A percentile compares a stretch with the other conserved stretches of the same genome.
These are phyloP conservation scores for Microcyclospora tardicrescens DNA, from an alignment of 2,329 filamentous ascomycete species.

Conservation along the genomic window DNA sequence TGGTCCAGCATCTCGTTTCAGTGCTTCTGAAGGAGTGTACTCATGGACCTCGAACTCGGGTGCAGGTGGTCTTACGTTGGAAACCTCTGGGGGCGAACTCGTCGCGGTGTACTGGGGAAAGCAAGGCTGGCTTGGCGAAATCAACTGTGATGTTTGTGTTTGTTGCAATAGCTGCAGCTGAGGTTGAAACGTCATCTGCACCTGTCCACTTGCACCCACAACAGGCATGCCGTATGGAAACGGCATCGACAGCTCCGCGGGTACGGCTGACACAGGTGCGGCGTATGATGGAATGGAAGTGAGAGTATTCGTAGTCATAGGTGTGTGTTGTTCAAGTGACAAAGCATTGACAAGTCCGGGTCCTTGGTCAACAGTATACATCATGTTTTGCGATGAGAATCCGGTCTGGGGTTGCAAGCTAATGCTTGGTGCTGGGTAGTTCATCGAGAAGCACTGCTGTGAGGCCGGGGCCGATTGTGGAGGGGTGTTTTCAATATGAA, in stretches of 20 bases:
- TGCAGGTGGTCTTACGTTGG: constrained; percentile 2
- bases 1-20: constrained; percentile 21
- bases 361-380: not conserved
- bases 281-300: constrained; percentile 5
- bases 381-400: constrained; percentile 15
- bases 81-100: not conserved
- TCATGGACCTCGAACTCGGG: constrained; percentile 33
- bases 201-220: constrained; percentile 12
- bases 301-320: constrained; percentile 5
- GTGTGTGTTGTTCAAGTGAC: not conserved
- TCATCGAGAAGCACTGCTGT: constrained; percentile 30
- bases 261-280: constrained; percentile 3
- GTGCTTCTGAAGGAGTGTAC: constrained; percentile 32
- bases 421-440: too few species aligned
- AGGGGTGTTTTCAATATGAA: constrained; percentile 33
- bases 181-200: constrained; percentile 13
- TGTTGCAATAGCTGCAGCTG: constrained; percentile 14
- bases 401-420: constrained; percentile 15
- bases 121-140: constrained; percentile 4
- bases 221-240: constrained; percentile 16
- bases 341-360: not conserved
- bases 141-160: constrained; percentile 6
- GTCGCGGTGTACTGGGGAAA: not conserved
- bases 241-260: constrained; percentile 8
- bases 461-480: constrained; percentile 38